A percentile compares a stretch with the other conserved stretches of the same genome.
Conservation (phyloP, 2,329 filamentous ascomycete genomes). For the Malbranchea zuffiana region DNA sequence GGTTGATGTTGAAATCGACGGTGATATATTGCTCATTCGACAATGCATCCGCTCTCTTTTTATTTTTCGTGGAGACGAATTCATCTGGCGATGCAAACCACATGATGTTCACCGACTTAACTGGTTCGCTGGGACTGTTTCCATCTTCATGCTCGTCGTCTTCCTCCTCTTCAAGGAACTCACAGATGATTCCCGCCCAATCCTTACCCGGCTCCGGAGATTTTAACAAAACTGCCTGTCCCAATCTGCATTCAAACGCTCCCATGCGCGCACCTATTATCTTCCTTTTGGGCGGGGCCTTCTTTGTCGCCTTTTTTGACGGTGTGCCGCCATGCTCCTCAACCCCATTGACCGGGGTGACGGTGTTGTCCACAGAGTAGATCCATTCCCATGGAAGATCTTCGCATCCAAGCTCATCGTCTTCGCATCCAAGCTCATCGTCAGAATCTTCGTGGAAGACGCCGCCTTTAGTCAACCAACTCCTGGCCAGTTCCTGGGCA, state of each 20-base stretch:
- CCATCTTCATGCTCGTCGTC: conserved; percentile 53
- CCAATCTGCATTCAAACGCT: conserved; percentile 64
- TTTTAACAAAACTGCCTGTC: conserved; percentile 77
- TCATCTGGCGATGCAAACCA: conserved; percentile 85
- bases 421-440: conserved; percentile 67
- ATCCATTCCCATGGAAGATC: conserved; percentile 73
- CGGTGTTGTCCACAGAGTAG: conserved; percentile 38
- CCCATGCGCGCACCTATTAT: conserved; percentile 80
- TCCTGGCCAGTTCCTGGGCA: conserved; percentile 31
- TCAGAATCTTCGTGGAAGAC: conserved; percentile 70
- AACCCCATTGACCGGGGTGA: conserved; percentile 13
- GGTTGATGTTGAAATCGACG: conserved; percentile 74
- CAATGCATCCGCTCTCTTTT: conserved; percentile 70
- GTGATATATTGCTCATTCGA: conserved; percentile 90
- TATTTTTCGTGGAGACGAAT: conserved; percentile 73
- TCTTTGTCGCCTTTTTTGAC: conserved; percentile 7
- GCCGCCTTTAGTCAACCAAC: conserved; percentile 49
- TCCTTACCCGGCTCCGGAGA: conserved; percentile 76
- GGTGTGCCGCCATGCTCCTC: conserved; percentile 7
- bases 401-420: too few relatives aligned
- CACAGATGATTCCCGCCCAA: conserved; percentile 83
- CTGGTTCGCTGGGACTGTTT: conserved; percentile 39
- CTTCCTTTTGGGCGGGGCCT: conserved; percentile 25
- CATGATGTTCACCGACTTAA: conserved; percentile 76
- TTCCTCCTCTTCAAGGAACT: conserved; percentile 64